These are phyloP conservation scores for Heterobasidion parviporum DNA, from an alignment of 1,284 basidiomycete genomes.

Conservation along the genomic window DNA sequence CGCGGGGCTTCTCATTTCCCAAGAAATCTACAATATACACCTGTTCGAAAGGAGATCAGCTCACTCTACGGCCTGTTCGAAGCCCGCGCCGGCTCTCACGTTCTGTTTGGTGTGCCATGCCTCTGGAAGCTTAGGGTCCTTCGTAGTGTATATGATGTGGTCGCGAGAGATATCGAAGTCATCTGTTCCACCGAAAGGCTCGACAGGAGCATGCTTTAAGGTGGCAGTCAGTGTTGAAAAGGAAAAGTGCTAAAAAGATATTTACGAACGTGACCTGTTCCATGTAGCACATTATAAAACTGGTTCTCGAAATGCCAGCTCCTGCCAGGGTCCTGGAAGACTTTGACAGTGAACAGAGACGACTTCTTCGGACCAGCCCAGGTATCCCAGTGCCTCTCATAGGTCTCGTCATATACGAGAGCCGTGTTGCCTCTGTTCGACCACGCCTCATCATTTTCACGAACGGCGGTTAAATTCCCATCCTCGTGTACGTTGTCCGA, in stretches of 20 bases:
- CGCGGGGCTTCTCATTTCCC: conserved; percentile 38
- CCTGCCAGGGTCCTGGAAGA: conserved; percentile 38
- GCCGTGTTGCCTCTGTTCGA: conserved; percentile 68
- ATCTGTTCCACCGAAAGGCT: conserved; percentile 72
- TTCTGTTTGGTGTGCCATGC: conserved; percentile 80
- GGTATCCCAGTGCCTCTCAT: conserved; percentile 84
- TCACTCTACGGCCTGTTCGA: not conserved
- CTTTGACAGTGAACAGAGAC: conserved; percentile 57
- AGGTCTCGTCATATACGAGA: conserved; percentile 71
- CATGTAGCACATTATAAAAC: conserved; percentile 55
- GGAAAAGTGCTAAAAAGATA: not conserved
- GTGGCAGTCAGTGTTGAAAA: not conserved
- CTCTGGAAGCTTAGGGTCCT: conserved; percentile 65
- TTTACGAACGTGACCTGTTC: conserved; percentile 53
- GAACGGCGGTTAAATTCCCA: conserved; percentile 58
- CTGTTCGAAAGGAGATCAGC: conserved; percentile 26
- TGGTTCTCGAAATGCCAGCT: conserved; percentile 45
- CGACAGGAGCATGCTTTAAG: conserved; percentile 61
- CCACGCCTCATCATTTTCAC: conserved; percentile 61
- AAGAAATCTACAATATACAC: conserved; percentile 56
- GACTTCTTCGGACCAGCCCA: conserved; percentile 72
- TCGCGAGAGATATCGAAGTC: conserved; percentile 69
- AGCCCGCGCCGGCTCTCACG: conserved; percentile 25
- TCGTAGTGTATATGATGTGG: conserved; percentile 77
- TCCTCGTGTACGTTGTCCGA: conserved; percentile 73